Evolutionary conservation across 2,329 filamentous ascomycete species (phyloP), one percentile per base, ranked within the genome.

Genomic region (Grosmannia huntii): DNA sequence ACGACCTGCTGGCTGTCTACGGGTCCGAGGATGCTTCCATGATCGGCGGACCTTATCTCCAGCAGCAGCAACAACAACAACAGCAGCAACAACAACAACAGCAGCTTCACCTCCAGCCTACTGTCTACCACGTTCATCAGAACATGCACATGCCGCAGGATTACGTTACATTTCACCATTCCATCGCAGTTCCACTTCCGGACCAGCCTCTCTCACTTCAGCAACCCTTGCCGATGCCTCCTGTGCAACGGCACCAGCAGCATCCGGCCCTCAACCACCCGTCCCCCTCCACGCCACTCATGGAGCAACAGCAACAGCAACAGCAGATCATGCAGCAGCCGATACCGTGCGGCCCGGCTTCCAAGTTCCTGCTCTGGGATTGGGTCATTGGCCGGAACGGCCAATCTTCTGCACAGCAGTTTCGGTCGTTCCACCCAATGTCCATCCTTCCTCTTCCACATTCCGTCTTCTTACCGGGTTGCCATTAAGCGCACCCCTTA

Each of bases 371-470:
- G 63, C 50, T 63, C 31, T 62, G 60, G 62, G 62, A 61, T 21
- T 62, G 58, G 60, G 19, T 62, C 10, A 57, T 61, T 2, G 58
- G 60, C 53, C 59, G 60, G 58, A 62, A 79, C 67, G 75, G 76
- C 60, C 76, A 76, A 66, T 75, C 76, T 60, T 75, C 76, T 60
- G 68, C 71, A 55, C 74, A 76, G 27, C 72, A 72, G 54, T 70
- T 56, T 2, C 56, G 60, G 14, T 54, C 59, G 4, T 38, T 54
- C 14, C 56, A 77, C 46, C 77, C 78, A 62, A 53, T 58, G 5
- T 73, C 78, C 59, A 72, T 76, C 59, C 69, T 75, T 54, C 72
- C 76, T 27, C 80, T 81, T 59, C 77, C 80, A 60, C 75, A 77
- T 52, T 73, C 76, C 38, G 70, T 81, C 56, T 74, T 81, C 64